Base-by-base conservation (phyloP, 257 asterid genomes). In the Salvia hispanica region DNA sequence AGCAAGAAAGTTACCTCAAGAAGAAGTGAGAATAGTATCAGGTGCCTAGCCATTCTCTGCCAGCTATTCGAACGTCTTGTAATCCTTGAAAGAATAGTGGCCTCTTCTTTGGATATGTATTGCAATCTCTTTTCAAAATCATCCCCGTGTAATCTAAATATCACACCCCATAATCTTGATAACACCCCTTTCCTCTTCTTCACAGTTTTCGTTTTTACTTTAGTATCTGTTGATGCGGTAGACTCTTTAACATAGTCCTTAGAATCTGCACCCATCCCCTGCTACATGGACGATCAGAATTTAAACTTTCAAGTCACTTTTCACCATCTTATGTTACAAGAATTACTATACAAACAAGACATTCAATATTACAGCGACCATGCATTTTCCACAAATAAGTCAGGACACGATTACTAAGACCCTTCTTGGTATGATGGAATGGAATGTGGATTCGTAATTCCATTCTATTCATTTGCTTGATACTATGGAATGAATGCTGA, bases 91-190 rank as follows among this genome's bases (percentile, higher is more conserved):
- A 84, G 88, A 73, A 88, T 85, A 36, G 85, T 69, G 61, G 88
- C 88, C 86, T 93, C 99, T 81, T 93, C 95, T 86, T 88, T 93
- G 43, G 95, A 80, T 74, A 69, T 25, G 31, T 88, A 78, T 79
- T 90, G 74, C 89, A 93, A 76, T 76, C 97, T 81, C 84, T 90
- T 90, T 83, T 90, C 97, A 60, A 88, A 88, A 82, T 93, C 95
- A 51, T 88, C 92, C 60, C 88, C 84, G 40, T 69, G 82, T 31
- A 74, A 72, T 78, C 96, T 75, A 69, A 85, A 86, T 67, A 93
- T 54, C 37, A 81, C 83, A 76, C 76, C 80, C 95, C 95, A 93
- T 50, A 88, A 54, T 83, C 91, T 86, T 42, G 96, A 86, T 16
- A 90, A 48, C 57, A 87, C 28, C 25, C 99, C 96, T 75, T 81